Evolutionary conservation across 148 eudicot genomes (phyloP), one percentile per base, ranked within the genome.

Genomic region (Rheum nobile): DNA sequence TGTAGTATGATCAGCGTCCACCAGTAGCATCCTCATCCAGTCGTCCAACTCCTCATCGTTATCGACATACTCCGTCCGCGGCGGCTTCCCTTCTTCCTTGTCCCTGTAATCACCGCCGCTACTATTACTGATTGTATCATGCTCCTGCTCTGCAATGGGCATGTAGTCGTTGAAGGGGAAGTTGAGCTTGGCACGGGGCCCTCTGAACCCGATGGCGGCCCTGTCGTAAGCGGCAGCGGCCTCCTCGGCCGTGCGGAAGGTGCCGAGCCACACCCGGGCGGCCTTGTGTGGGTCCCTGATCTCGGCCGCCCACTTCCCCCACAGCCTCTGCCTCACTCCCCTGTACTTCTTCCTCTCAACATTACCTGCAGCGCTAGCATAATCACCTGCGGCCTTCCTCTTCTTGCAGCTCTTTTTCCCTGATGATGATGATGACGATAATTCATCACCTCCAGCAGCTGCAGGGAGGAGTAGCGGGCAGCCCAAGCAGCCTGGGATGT

Each of bases 251-350:
- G 63, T 55, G 24, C 10, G 31, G 31, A 55, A 55, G 4, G 63
- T 55, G 31, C 63, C 63, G 14, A 24, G 63, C 63, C 63, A 55
- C 63, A 55, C 63, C 63, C 63, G 24, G 14, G 21, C 63, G 14
- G 63, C 32, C 63, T 31, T 24, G 63, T 26, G 32, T 5, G 63
- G 63, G 63, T 55, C 63, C 21, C 63, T 55, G 1, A 55, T 24
- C 63, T 55, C 63, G 16, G 63, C 63, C 63, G 32, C 63, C 63
- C 63, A 55, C 31, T 55, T 55, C 31, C 63, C 63, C 63, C 63
- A 55, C 29, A 31, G 63, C 63, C 63, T 55, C 63, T 22, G 63
- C 63, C 63, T 55, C 31, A 55, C 63, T 24, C 63, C 63, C 63
- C 63, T 55, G 63, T 55, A 24, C 31, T 55, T 55, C 63, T 55